Evolutionary conservation across 75 land plant genomes (phyloP), one percentile per base, ranked within the genome.

Genomic region (Pinus albicaulis): DNA sequence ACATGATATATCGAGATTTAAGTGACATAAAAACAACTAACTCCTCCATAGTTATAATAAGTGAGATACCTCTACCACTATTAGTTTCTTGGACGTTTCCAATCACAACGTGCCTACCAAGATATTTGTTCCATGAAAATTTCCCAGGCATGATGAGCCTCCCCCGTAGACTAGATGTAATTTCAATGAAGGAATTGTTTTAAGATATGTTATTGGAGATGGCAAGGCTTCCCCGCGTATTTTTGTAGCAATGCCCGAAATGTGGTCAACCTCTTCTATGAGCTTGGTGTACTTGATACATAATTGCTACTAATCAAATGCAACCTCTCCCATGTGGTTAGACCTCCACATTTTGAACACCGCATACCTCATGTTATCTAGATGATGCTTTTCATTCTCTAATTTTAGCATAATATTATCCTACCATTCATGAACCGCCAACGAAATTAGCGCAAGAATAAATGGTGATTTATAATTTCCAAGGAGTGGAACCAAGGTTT

Each of bases 341-440:
- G 81, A 6, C 76, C 76, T 28, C 76, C 81, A 61, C 81, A 74
- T 19, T 26, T 79, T 0, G 76, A 76, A 36, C 81, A 79, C 81
- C 13, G 68, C 4, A 3, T 73, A 31, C 23, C 63, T 56, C 17
- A 79, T 74, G 76, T 79, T 79, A 64, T 79, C 81, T 6, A 76
- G 25, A 20, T 58, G 52, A 23, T 74, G 66, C 65, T 74, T 79
- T 66, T 79, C 76, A 41, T 74, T 79, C 52, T 74, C 81, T 3
- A 52, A 44, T 53, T 68, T 59, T 14, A 79, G 63, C 3, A 74
- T 55, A 15, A 56, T 55, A 68, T 79, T 79, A 19, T 79, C 81
- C 41, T 53, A 28, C 19, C 81, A 19, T 55, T 79, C 81, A 14
- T 79, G 81, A 28, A 28, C 1, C 1, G 31, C 31, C 31, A 28